Evolutionary conservation across 306 rosid genomes (phyloP), one percentile per base, ranked within the genome.

Genomic region (Prunus mume): DNA sequence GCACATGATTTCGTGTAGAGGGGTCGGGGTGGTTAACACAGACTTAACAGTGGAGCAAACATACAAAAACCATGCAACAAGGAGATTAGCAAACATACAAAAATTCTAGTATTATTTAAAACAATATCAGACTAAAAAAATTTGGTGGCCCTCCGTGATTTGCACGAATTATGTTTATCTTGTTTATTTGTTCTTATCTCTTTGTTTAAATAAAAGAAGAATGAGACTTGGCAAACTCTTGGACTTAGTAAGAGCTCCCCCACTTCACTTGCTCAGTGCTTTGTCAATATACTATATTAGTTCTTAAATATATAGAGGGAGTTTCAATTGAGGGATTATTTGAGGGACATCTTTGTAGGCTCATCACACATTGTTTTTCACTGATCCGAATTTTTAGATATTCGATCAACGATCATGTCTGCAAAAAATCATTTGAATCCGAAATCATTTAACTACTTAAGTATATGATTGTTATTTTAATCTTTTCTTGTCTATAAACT

Each of bases 191-290:
- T 22, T 41, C 18, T 3, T 43, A 24, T 45, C 19, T 51, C 12
- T 18, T 72, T n/a, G 49, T 38, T 22, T 25, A 69, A 8, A 28
- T 20, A 5, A 38, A 72, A 43, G 2, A 19, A 50, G 49, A 34
- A 22, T 69, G 81, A 49, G 86, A 87, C 86, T 84, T n/a, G 85
- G 85, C 75, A 79, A 83, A 5, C 65, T 57, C 15, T 28, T 73
- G 65, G 89, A 83, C 85, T 52, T 25, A 3, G 81, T 79, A 78
- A 74, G 46, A 66, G 10, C 46, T 18, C 45, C 60, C 0, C 41
- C 3, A 69, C 65, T 85, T 74, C 67, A 79, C 38, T 27, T 75
- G 22, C 41, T 75, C 17, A 14, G 51, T 57, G 49, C 1, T 17
- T 25, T 61, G 65, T 27, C 65, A 25, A 18, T 14, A 61, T 25